Conservation (phyloP, 805 yeast species). For the Grigorovia humatica region DNA sequence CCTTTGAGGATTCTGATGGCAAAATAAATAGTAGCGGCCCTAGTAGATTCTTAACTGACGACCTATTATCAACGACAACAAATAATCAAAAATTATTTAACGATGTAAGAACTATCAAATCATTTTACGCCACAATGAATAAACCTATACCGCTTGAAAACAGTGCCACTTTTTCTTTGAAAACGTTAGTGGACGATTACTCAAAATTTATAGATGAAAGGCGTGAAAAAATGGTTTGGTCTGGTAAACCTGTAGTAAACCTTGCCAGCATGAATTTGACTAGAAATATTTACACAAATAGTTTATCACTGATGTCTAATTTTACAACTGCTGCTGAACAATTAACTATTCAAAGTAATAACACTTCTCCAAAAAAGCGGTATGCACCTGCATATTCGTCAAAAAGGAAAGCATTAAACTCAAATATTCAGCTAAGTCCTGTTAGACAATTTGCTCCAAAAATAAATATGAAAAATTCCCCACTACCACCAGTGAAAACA, state of each 20-base stretch:
- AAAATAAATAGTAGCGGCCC: constrained; percentile 17
- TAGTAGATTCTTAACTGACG: constrained; percentile 24
- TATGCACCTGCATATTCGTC: constrained; percentile 13
- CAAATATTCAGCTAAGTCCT: constrained; percentile 4
- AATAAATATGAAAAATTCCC: neutral
- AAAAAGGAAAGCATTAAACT: neutral
- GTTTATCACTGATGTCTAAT: neutral
- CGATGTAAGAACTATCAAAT: constrained; percentile 11
- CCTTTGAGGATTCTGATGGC: constrained; percentile 18
- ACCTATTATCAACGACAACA: constrained; percentile 18
- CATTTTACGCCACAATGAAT: constrained; percentile 14
- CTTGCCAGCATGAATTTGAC: constrained; percentile 12
- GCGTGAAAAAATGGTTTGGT: constrained; percentile 25
- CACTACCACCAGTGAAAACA: constrained; percentile 6
- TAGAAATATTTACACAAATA: constrained; percentile 7
- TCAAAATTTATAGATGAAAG: constrained; percentile 17
- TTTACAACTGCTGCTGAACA: constrained; percentile 27
- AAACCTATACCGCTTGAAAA: constrained; percentile 5
- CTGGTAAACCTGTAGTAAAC: constrained; percentile 14
- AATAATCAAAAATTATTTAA: constrained; percentile 22
- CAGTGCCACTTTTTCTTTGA: constrained; percentile 12
- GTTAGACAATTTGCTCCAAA: constrained; percentile 10
- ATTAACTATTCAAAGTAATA: constrained; percentile 2
- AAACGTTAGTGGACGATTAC: constrained; percentile 21
- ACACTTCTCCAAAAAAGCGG: constrained; percentile 3